These are phyloP conservation scores for Lentinula sp. DNA, from an alignment of 768 basidiomycete genomes.

Conservation along the genomic window DNA sequence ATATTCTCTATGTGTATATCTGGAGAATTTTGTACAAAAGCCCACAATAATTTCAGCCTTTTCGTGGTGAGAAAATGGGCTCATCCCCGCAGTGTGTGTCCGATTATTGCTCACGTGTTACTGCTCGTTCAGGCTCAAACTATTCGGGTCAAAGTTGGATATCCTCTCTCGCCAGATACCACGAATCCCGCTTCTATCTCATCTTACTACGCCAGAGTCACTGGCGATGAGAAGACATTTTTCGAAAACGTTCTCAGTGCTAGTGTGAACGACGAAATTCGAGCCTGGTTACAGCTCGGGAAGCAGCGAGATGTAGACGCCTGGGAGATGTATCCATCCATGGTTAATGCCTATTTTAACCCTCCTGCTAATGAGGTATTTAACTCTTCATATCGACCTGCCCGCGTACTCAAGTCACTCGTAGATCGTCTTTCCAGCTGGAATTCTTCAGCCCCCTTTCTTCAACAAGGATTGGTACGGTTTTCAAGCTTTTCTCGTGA, in stretches of 20 bases:
- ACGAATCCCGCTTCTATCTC: conserved; percentile 60
- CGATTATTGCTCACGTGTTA: neutral
- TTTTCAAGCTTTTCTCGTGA: neutral
- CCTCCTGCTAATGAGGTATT: conserved; percentile 81
- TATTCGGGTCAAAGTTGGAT: conserved; percentile 90
- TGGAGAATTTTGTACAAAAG: no score
- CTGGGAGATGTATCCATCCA: conserved; percentile 88
- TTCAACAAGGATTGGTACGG: conserved; percentile 73
- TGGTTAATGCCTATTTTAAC: conserved; percentile 85
- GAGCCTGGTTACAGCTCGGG: conserved; percentile 75
- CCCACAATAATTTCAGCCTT: no score
- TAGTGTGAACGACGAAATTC: conserved; percentile 51
- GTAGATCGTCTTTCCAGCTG: conserved; percentile 93
- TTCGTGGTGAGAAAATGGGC: no score
- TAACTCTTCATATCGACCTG: neutral
- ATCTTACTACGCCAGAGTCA: conserved; percentile 67
- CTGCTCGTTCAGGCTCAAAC: conserved; percentile 55
- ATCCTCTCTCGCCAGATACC: conserved; percentile 83
- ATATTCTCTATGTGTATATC: no score
- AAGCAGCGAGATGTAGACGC: conserved; percentile 55
- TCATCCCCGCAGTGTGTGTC: no score
- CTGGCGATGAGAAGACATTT: conserved; percentile 63
- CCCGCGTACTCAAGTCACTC: neutral
- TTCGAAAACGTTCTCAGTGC: conserved; percentile 79
- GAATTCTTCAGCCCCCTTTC: conserved; percentile 90